phyloP scores from a whole-genome alignment of 1,284 basidiomycete species.

The Malassezia globosa region DNA sequence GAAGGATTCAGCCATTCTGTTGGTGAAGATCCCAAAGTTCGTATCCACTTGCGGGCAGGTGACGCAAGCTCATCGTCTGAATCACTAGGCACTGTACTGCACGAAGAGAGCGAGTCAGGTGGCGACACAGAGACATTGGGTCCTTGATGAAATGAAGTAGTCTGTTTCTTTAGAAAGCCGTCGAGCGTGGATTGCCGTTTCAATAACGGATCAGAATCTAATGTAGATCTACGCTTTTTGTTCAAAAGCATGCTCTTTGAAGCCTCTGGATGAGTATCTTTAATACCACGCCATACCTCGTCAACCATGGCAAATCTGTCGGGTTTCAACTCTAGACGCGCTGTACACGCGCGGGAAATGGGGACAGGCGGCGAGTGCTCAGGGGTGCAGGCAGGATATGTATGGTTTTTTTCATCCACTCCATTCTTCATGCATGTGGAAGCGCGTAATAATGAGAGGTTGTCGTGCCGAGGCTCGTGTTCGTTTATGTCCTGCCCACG shows the following conservation, averaged over 20 bases:
- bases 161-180: not conserved
- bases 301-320: constrained; percentile 12
- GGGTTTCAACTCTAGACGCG: constrained; percentile 5
- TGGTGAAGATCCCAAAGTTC: constrained; percentile 11
- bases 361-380: not conserved
- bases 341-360: not conserved
- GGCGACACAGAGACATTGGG: not conserved
- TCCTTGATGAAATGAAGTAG: not conserved
- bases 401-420: no score
- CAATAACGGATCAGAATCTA: not conserved
- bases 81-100: constrained; percentile 11
- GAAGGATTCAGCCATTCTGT: constrained; percentile 1
- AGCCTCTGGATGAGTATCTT: constrained; percentile 3
- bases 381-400: not conserved
- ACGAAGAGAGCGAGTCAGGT: constrained; percentile 2
- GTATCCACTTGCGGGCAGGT: constrained; percentile 5
- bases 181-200: constrained; percentile 8
- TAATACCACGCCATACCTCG: constrained; percentile 10
- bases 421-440: no score
- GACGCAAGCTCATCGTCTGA: constrained; percentile 6
- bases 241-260: no score
- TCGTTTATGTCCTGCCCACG: not conserved
- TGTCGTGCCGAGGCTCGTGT: not conserved
- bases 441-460: no score
- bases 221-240: no score